Evolutionary conservation across 257 asterid species (phyloP), one percentile per base, ranked within the genome.

Genomic region (Solanum ossicruentum): DNA sequence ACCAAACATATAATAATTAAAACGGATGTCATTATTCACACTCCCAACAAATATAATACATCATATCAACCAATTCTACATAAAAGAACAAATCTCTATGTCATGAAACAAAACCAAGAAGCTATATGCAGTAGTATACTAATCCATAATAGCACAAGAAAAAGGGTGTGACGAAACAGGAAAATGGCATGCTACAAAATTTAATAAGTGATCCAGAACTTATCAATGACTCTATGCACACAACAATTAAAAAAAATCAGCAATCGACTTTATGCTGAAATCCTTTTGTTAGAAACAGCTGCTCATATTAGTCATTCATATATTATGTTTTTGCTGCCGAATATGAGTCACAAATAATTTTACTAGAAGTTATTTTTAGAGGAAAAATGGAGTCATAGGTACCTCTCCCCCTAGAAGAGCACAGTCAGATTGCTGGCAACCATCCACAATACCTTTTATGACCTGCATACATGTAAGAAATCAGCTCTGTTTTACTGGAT

Each of bases 351-450:
- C 61, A 49, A 43, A 1, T 9, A 1, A 2, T 73, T 73, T n/a
- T 73, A 72, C 60, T 73, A 23, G 81, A 41, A 73, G 21, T 47
- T 11, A 43, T 12, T 72, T 71, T 43, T 72, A 72, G 36, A 18
- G 5, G 7, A 45, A 12, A 47, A 12, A 21, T 73, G 45, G 69
- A 51, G 20, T 28, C 26, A 43, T 6, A 80, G 45, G 80, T 93
- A 95, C 98, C 98, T 96, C 98, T 89, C 99, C 99, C 57, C 98
- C 99, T n/a, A 95, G 89, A 85, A 96, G 98, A 86, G 91, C 86
- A 49, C 98, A 95, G 71, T 93, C 97, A 73, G 98, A 95, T 82
- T 91, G 98, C 72, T 91, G 93, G 91, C 98, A 96, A 85, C 98
- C 99, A 89, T 91, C 91, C 20, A 96, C 97, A 82, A 96, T 96